These are phyloP conservation scores for Xylariomycetidae sp. DNA, from an alignment of 2,329 filamentous ascomycete genomes.

Conservation along the genomic window DNA sequence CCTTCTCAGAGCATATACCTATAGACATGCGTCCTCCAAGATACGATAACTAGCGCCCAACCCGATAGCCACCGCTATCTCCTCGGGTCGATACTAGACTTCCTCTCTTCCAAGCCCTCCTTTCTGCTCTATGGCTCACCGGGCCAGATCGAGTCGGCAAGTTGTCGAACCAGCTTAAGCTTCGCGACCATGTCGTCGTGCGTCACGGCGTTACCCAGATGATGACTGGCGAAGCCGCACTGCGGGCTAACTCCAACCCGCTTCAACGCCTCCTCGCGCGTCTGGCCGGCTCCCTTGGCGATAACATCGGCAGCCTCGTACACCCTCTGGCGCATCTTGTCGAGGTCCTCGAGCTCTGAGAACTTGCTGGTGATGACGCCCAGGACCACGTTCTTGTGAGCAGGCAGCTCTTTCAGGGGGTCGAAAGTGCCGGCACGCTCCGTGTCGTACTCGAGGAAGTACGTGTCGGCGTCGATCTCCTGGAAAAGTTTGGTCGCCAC, in stretches of 20 bases:
- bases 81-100: no score
- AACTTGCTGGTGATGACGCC: conserved; percentile 61
- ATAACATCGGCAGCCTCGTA: conserved; percentile 60
- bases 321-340: conserved; percentile 53
- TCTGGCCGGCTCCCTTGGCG: conserved; percentile 59
- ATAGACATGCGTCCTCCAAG: no score
- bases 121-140: conserved; percentile 29
- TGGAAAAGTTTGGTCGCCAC: conserved; percentile 62
- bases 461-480: conserved; percentile 57
- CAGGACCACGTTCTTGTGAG: conserved; percentile 56
- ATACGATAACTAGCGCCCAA: no score
- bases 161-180: conserved; percentile 61
- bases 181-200: conserved; percentile 69
- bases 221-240: conserved; percentile 70
- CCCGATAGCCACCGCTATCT: background rate
- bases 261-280: conserved; percentile 60
- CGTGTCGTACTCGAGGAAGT: conserved; percentile 66
- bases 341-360: conserved; percentile 54
- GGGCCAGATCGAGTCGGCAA: conserved; percentile 67
- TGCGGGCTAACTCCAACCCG: conserved; percentile 66
- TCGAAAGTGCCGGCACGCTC: conserved; percentile 59
- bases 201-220: conserved; percentile 63
- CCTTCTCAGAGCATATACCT: no score
- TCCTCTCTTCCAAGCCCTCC: no score
- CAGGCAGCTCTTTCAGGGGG: conserved; percentile 55